These are phyloP conservation scores for Penicillium sp. DNA, from an alignment of 2,329 filamentous ascomycete genomes.

Conservation along the genomic window DNA sequence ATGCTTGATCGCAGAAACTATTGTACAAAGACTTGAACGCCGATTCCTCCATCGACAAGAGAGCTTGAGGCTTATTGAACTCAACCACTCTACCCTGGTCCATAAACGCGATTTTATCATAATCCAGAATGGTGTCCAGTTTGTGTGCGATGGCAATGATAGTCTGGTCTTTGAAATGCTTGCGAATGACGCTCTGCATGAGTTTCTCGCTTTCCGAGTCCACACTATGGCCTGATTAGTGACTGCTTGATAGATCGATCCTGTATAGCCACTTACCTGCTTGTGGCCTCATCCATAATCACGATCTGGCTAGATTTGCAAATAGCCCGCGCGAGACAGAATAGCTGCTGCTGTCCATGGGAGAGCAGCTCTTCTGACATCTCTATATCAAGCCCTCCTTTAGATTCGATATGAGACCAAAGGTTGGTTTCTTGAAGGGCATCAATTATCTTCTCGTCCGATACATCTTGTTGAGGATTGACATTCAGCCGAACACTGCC, in stretches of 20 bases:
- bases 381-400: slow-evolving; percentile 30
- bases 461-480: slow-evolving; percentile 9
- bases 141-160: slow-evolving; percentile 57
- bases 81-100: slow-evolving; percentile 27
- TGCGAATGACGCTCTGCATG: slow-evolving; percentile 55
- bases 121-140: slow-evolving; percentile 39
- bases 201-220: slow-evolving; percentile 55
- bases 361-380: slow-evolving; percentile 40
- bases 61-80: slow-evolving; percentile 18
- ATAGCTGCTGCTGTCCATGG: slow-evolving; percentile 60
- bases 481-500: slow-evolving; percentile 24
- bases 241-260: not conserved
- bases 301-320: slow-evolving; percentile 37
- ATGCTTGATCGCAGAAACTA: slow-evolving; percentile 2
- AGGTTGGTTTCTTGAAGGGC: slow-evolving; percentile 27
- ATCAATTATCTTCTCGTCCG: slow-evolving; percentile 24
- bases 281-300: slow-evolving; percentile 25
- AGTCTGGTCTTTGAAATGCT: slow-evolving; percentile 53
- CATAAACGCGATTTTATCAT: slow-evolving; percentile 30
- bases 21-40: slow-evolving; percentile 19
- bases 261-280: slow-evolving; percentile 14
- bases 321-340: slow-evolving; percentile 58
- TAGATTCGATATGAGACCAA: slow-evolving; percentile 27
- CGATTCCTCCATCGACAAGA: slow-evolving; percentile 17
- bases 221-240: slow-evolving; percentile 39